A percentile compares a stretch with the other conserved stretches of the same genome.
These are phyloP conservation scores for Xanthoceras sorbifolium DNA, from an alignment of 345 rosid species.

Conservation along the genomic window DNA sequence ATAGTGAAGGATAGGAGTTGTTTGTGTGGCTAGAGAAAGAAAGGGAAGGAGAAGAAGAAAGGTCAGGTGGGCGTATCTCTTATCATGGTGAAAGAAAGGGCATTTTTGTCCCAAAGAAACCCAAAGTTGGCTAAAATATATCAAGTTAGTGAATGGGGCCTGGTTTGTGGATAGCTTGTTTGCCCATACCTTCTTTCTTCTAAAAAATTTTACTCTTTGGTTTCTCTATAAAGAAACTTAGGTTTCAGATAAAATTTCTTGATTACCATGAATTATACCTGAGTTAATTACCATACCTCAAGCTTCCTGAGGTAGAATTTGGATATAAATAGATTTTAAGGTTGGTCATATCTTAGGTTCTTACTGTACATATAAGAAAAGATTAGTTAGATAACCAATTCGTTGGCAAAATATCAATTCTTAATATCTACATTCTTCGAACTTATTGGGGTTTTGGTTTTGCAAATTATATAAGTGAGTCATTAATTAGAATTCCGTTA, in stretches of 20 bases:
- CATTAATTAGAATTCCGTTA: neutral
- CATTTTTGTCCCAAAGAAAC: no score
- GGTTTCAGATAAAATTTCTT: neutral
- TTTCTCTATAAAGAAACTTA: neutral
- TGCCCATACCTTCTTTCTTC: no score
- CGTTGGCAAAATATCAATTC: neutral
- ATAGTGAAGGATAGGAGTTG: no score
- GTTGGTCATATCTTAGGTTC: neutral
- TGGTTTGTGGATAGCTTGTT: no score
- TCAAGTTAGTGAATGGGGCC: no score
- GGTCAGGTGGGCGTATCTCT: no score
- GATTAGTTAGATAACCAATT: neutral
- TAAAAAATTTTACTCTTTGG: no score
- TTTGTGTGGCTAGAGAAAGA: no score
- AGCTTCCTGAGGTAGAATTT: neutral
- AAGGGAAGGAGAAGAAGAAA: no score
- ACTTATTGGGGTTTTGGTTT: neutral
- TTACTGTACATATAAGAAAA: neutral
- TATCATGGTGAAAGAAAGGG: no score
- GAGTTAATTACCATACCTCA: neutral
- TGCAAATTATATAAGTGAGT: conserved; percentile 5
- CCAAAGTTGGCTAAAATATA: no score
- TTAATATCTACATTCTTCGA: neutral
- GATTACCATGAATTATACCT: neutral
- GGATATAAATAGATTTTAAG: neutral